Percentiles rank a stretch among this genome's conserved stretches.
phyloP scores from a whole-genome alignment of 2,329 filamentous ascomycete genomes.

The Nannizziopsis arthrosporioides region DNA sequence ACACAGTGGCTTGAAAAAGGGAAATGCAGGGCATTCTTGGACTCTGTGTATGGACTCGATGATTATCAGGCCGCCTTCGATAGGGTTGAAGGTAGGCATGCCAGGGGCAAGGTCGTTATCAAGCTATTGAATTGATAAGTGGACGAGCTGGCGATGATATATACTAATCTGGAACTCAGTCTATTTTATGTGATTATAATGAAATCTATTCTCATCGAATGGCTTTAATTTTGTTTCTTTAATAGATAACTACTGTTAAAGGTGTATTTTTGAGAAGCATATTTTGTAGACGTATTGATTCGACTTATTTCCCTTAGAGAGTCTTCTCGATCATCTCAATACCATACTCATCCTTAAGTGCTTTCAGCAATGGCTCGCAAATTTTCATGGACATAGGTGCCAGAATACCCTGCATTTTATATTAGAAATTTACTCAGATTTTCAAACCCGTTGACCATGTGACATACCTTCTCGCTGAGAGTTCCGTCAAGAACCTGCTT shows the following conservation, averaged over 20 bases:
- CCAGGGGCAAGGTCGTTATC: slow-evolving; percentile 36
- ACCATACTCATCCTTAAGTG: slow-evolving; percentile 65
- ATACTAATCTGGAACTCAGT: neutral
- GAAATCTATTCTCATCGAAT: too few relatives aligned
- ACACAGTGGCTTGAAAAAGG: slow-evolving; percentile 31
- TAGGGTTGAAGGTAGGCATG: slow-evolving; percentile 30
- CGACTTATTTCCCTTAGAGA: slow-evolving; percentile 21
- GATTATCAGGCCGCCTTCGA: slow-evolving; percentile 32
- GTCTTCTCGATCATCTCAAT: slow-evolving; percentile 62
- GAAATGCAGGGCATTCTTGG: slow-evolving; percentile 27
- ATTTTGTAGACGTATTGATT: too few relatives aligned
- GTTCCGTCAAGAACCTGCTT: slow-evolving; percentile 67
- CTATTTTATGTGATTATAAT: neutral
- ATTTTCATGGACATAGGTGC: slow-evolving; percentile 65
- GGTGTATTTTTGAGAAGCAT: too few relatives aligned
- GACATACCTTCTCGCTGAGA: slow-evolving; percentile 47
- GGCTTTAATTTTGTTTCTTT: too few relatives aligned
- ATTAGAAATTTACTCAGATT: slow-evolving; percentile 1
- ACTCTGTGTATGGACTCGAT: slow-evolving; percentile 34
- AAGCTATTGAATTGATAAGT: slow-evolving; percentile 2
- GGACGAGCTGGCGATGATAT: neutral
- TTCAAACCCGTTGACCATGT: neutral
- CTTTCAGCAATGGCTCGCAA: slow-evolving; percentile 61
- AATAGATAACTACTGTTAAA: too few relatives aligned
- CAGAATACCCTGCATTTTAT: slow-evolving; percentile 46